Conservation (phyloP, 306 rosid species). For the Cicer bijugum region DNA sequence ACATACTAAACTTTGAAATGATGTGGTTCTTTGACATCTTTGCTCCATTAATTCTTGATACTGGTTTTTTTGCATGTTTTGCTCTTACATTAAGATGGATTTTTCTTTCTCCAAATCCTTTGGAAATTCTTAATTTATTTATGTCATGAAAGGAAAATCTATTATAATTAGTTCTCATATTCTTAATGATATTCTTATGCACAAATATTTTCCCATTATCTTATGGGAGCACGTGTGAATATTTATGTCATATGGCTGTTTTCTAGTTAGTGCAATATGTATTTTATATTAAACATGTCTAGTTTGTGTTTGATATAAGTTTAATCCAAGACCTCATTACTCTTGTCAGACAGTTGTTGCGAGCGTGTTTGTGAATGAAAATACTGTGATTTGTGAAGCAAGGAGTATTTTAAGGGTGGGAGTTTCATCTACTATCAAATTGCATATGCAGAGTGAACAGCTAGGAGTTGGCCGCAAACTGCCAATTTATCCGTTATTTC, state of each 20-base stretch:
- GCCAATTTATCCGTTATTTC: conserved; percentile 82
- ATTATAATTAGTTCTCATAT: not conserved
- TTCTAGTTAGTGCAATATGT: not conserved
- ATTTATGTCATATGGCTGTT: not conserved
- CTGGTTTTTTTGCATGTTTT: not conserved
- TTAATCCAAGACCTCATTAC: conserved; percentile 44
- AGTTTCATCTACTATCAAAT: conserved; percentile 67
- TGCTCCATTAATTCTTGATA: conserved; percentile 2
- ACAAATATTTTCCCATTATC: not conserved
- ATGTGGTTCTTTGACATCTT: conserved; percentile 1
- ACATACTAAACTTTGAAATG: not conserved
- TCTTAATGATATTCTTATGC: not conserved
- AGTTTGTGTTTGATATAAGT: conserved; percentile 19
- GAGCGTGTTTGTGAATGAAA: conserved; percentile 57
- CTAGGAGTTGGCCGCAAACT: conserved; percentile 79
- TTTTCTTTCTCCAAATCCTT: not conserved
- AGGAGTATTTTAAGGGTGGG: conserved; percentile 67
- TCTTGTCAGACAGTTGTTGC: conserved; percentile 72
- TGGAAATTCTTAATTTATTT: not conserved
- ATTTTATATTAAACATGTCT: conserved; percentile 18
- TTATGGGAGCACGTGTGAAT: conserved; percentile 3
- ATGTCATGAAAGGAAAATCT: not conserved
- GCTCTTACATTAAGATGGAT: conserved; percentile 4
- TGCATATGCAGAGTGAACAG: conserved; percentile 81
- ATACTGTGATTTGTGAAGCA: conserved; percentile 69